Evolutionary conservation across 2,329 filamentous ascomycete genomes (phyloP).

Genomic region (Pseudocercospora fuligena): DNA sequence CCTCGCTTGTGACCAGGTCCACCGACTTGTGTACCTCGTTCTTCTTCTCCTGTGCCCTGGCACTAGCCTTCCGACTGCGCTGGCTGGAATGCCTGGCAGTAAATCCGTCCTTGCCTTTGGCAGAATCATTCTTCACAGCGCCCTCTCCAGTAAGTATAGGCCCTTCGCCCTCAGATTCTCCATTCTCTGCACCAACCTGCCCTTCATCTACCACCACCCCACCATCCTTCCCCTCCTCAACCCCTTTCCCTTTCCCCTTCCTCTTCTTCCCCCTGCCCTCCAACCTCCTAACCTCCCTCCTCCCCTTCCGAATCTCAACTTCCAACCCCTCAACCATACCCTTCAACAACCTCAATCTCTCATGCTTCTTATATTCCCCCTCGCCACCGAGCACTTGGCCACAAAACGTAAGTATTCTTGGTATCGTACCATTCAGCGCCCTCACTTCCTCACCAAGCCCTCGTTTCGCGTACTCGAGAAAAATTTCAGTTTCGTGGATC

Average conservation of each 20-base stretch:
- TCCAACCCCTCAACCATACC: constrained; percentile 7
- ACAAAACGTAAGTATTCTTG: neutral
- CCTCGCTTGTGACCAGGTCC: no score
- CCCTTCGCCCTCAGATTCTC: neutral
- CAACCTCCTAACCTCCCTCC: constrained; percentile 20
- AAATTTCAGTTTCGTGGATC: constrained; percentile 4
- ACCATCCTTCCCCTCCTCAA: neutral
- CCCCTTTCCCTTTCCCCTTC: neutral
- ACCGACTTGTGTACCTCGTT: no score
- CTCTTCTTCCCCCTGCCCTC: constrained; percentile 9
- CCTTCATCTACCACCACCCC: neutral
- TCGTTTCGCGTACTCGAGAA: neutral
- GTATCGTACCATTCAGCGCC: neutral
- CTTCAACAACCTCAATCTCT: constrained; percentile 15
- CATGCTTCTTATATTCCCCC: neutral
- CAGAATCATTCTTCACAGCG: neutral
- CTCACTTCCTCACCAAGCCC: constrained; percentile 1
- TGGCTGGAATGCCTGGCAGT: neutral
- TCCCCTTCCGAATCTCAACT: constrained; percentile 8
- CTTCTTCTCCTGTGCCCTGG: neutral
- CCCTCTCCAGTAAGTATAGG: no score
- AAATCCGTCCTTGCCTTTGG: neutral
- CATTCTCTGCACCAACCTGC: neutral
- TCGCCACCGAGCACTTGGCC: neutral
- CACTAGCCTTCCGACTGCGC: neutral